Conservation (phyloP, 1,284 basidiomycete species). For the Apiotrichum laibachii region DNA sequence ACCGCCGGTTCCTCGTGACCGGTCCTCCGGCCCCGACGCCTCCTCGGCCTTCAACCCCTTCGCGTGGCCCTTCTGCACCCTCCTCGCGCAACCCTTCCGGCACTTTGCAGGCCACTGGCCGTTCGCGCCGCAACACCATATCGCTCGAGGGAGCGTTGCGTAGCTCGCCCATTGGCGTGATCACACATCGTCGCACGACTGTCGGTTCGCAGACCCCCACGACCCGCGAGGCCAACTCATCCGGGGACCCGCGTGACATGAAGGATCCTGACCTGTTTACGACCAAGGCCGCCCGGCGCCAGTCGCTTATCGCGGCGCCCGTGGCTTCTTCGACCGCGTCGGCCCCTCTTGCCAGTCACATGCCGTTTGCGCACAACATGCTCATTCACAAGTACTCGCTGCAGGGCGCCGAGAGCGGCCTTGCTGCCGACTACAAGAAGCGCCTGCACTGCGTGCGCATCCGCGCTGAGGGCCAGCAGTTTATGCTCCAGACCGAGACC, state of each 20-base stretch:
- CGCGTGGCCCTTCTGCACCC: too few species aligned
- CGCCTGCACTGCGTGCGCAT: constrained; percentile 92
- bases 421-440: constrained; percentile 94
- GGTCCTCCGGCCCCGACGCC: neutral
- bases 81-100: too few species aligned
- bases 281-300: constrained; percentile 3
- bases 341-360: constrained; percentile 34
- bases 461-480: constrained; percentile 91
- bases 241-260: constrained; percentile 12
- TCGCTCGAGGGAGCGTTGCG: constrained; percentile 11
- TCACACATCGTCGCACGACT: constrained; percentile 11
- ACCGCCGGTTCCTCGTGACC: constrained; percentile 34
- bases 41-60: too few species aligned
- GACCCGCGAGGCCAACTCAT: neutral
- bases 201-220: constrained; percentile 8
- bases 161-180: constrained; percentile 6
- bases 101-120: neutral
- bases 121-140: constrained; percentile 17
- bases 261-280: constrained; percentile 47
- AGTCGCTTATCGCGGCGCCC: neutral
- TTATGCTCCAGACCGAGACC: constrained; percentile 84
- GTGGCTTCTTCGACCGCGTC: constrained; percentile 21
- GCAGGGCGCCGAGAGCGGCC: constrained; percentile 84
- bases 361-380: constrained; percentile 48
- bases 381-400: constrained; percentile 69